These are phyloP conservation scores for Kingdonia uniflora DNA, from an alignment of 164 flowering plant genomes.

Conservation along the genomic window DNA sequence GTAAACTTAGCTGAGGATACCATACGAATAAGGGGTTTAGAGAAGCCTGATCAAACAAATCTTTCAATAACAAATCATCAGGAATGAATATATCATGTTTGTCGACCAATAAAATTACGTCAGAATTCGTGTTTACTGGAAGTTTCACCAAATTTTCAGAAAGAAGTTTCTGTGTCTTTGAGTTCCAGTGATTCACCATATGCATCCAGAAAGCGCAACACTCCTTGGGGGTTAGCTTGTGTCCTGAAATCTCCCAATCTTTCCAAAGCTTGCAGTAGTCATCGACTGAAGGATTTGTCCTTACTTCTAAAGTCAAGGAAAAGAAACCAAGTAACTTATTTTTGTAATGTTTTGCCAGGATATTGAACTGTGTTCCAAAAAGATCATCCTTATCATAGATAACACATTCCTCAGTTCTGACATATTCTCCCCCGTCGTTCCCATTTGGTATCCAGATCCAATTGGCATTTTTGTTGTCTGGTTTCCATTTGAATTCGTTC, in stretches of 20 bases:
- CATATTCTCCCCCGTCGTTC: slow-evolving; percentile 36
- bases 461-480: slow-evolving; percentile 15
- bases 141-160: slow-evolving; percentile 23
- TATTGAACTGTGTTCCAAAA: slow-evolving; percentile 30
- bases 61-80: slow-evolving; percentile 55
- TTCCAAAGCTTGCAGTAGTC: slow-evolving; percentile 52
- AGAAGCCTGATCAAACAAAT: slow-evolving; percentile 28
- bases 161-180: slow-evolving; percentile 17
- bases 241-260: slow-evolving; percentile 34
- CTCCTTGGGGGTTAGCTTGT: slow-evolving; percentile 21
- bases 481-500: slow-evolving; percentile 24
- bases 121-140: slow-evolving; percentile 29
- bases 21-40: slow-evolving; percentile 40
- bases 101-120: slow-evolving; percentile 19
- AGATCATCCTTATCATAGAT: slow-evolving; percentile 37
- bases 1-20: slow-evolving; percentile 39
- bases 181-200: slow-evolving; percentile 24
- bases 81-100: slow-evolving; percentile 51
- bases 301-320: slow-evolving; percentile 31
- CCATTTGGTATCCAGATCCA: slow-evolving; percentile 53
- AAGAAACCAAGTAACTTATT: slow-evolving; percentile 29
- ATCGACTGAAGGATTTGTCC: slow-evolving; percentile 30
- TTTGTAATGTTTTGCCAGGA: slow-evolving; percentile 38
- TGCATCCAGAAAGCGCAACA: slow-evolving; percentile 52
- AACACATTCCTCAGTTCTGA: slow-evolving; percentile 33